A percentile compares a stretch with the other conserved stretches of the same genome.
Evolutionary conservation across 768 basidiomycete genomes (phyloP).

Genomic region (Phylloporus rhodoxanthus): DNA sequence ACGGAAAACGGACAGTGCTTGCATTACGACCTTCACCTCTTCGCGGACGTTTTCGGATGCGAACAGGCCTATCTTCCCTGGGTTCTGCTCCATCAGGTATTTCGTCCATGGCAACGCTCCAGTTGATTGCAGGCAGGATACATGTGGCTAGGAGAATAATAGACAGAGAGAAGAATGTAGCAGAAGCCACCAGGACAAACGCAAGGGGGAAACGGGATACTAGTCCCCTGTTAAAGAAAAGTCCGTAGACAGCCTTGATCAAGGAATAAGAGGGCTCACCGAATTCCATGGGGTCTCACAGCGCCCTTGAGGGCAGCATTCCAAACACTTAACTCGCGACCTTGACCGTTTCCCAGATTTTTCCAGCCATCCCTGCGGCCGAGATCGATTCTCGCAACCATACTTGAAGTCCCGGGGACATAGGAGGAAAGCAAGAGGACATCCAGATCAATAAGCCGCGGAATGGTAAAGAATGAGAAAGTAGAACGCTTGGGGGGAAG

Average conservation of each 20-base stretch:
- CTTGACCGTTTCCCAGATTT: slow-evolving; percentile 60
- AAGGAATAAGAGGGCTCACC: slow-evolving; percentile 40
- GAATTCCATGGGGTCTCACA: slow-evolving; percentile 61
- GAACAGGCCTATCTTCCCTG: slow-evolving; percentile 21
- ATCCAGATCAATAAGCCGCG: slow-evolving; percentile 41
- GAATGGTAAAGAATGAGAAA: slow-evolving; percentile 35
- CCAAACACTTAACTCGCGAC: slow-evolving; percentile 65
- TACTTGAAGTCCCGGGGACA: slow-evolving; percentile 39
- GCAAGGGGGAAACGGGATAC: slow-evolving; percentile 63
- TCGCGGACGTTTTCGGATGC: slow-evolving; percentile 27
- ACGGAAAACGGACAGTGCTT: slow-evolving; percentile 19
- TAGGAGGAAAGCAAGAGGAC: slow-evolving; percentile 57
- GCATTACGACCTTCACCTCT: slow-evolving; percentile 21
- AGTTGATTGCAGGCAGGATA: slow-evolving; percentile 43
- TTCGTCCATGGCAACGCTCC: slow-evolving; percentile 19
- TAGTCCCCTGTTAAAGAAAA: slow-evolving; percentile 45
- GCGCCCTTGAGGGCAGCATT: slow-evolving; percentile 57
- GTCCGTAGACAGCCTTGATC: neutral
- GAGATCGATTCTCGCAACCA: slow-evolving; percentile 60
- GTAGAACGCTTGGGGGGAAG: slow-evolving; percentile 33
- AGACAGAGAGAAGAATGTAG: slow-evolving; percentile 44
- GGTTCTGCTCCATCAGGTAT: neutral
- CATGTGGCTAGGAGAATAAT: slow-evolving; percentile 44
- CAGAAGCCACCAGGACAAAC: slow-evolving; percentile 43
- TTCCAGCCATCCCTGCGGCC: slow-evolving; percentile 74